These are phyloP conservation scores for Silybum marianum DNA, from an alignment of 129 eudicot species.

Conservation along the genomic window DNA sequence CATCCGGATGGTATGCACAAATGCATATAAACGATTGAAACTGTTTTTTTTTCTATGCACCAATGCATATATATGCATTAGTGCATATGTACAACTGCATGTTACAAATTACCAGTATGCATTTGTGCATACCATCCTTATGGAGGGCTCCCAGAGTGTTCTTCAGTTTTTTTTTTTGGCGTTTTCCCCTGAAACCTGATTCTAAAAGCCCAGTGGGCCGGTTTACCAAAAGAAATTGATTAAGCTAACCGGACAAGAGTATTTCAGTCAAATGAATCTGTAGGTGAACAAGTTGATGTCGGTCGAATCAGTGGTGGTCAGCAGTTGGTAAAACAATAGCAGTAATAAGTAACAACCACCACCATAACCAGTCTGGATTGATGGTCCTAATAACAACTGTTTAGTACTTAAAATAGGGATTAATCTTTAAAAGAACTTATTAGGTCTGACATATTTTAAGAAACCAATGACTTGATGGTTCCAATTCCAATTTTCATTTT, in stretches of 20 bases:
- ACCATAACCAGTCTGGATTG: neutral
- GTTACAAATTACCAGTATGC: no score
- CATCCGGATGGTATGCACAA: no score
- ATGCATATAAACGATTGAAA: no score
- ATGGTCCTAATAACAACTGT: neutral
- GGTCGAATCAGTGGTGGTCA: neutral
- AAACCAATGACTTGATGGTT: constrained; percentile 4
- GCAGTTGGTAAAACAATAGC: no score
- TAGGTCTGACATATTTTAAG: neutral
- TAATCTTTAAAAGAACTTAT: neutral
- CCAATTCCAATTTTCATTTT: neutral
- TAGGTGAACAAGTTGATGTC: neutral
- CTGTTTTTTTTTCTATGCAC: no score
- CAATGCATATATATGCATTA: no score
- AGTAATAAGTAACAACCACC: neutral
- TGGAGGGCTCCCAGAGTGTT: no score
- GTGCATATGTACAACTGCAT: no score
- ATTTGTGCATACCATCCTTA: no score
- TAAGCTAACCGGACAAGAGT: no score
- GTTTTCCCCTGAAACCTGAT: no score
- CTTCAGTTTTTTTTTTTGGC: no score
- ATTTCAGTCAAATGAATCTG: neutral
- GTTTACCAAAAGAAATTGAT: neutral
- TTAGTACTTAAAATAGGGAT: neutral
- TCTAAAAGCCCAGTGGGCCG: neutral